phyloP scores from a whole-genome alignment of 139 green algal species.

The Chlamydomonas incerta region DNA sequence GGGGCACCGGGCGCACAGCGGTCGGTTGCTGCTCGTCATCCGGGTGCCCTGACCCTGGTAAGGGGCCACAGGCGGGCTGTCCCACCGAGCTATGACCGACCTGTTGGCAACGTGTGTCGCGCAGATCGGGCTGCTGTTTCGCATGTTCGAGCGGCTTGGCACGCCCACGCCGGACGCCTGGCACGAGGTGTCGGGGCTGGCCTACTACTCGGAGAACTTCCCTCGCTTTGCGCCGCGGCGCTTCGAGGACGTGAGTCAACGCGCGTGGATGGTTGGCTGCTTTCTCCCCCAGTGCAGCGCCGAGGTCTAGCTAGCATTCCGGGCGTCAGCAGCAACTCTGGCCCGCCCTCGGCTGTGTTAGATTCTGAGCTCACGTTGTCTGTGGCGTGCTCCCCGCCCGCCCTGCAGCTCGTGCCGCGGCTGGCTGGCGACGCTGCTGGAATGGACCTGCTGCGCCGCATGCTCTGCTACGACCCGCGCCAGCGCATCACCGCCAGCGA shows the following conservation, averaged over 20 bases:
- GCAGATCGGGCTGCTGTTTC: constrained; percentile 82
- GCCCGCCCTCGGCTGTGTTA: not conserved
- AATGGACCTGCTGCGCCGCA: constrained; percentile 52
- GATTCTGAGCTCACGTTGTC: no score
- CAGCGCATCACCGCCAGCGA: constrained; percentile 70
- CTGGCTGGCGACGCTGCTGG: constrained; percentile 49
- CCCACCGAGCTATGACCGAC: no score
- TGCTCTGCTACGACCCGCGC: constrained; percentile 74
- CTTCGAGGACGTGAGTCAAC: constrained; percentile 54
- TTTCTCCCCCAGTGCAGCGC: no score
- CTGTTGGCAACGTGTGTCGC: no score
- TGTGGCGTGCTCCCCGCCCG: no score
- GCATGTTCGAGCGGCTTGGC: constrained; percentile 89
- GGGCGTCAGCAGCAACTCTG: no score
- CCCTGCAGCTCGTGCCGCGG: constrained; percentile 42
- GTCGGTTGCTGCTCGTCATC: no score
- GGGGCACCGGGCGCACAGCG: no score
- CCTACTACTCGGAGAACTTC: constrained; percentile 82
- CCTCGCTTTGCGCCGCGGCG: constrained; percentile 70
- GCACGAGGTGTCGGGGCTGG: constrained; percentile 59
- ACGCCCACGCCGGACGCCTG: constrained; percentile 76
- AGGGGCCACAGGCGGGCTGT: not conserved
- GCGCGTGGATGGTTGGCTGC: no score
- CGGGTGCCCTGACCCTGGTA: no score
- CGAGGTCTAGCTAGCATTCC: not conserved